Evolutionary conservation across 2,329 filamentous ascomycete genomes (phyloP), one percentile per base, ranked within the genome.

Genomic region (Aspergillus tamarii): DNA sequence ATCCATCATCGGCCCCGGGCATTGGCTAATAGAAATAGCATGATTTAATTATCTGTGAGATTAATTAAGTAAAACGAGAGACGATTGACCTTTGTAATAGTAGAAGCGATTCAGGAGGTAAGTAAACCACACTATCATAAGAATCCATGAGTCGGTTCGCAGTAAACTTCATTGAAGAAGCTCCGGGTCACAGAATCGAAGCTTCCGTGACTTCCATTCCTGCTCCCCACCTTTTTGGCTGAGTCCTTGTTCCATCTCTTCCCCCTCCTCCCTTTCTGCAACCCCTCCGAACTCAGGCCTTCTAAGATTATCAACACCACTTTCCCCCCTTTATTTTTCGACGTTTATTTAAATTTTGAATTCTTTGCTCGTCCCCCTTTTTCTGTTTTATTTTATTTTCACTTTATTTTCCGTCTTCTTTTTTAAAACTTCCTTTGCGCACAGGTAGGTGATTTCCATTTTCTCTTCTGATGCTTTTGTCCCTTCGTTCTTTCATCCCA

Each of bases 201-300:
- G 52, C 52, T 62, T 64, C 59, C 55, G 57, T 57, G 54, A 64
- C 52, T 60, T 61, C 60, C 53, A 46, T 55, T 61, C 46, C 64
- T 59, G 34, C 60, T 57, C 56, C 61, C 56, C 61, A 50, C 59
- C 59, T 50, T 63, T 63, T 53, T 16, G 39, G 7, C 39, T 26
- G 46, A 46, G 23, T 53, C 39, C 39, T 62, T 36, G 57, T 43
- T 46, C 26, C 26, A 26, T 26, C 48, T 46, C n/a, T 53, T 48
- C 54, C 50, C 58, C 39, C 56, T 60, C 60, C 59, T 50, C 61
- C 61, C 56, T 41, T 63, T 60, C 61, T 60, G 39, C 56, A 61
- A 61, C 46, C 60, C 62, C 62, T 69, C 64, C 56, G 43, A 57
- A 65, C 39, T 59, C 61, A 61, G 54, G 63, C 60, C 23, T 53